Percentiles rank a stretch among this genome's conserved stretches.
These are phyloP conservation scores for Fomitopsis betulina DNA, from an alignment of 1,284 basidiomycete species.

Conservation along the genomic window DNA sequence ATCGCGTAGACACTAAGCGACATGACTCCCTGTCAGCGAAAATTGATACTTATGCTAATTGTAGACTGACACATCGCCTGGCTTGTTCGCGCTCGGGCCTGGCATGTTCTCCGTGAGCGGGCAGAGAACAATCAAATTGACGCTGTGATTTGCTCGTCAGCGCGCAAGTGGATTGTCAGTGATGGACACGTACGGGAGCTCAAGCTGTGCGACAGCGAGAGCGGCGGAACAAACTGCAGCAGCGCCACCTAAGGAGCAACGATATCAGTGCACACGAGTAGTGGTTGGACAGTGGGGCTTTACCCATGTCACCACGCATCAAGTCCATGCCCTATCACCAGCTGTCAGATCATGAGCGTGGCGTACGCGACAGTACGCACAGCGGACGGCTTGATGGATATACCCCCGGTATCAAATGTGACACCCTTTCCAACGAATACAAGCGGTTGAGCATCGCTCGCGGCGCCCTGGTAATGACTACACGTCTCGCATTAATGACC, in stretches of 20 bases:
- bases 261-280: not conserved
- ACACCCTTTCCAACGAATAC: slow-evolving; percentile 88
- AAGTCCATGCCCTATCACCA: slow-evolving; percentile 62
- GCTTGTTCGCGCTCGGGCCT: slow-evolving; percentile 82
- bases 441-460: slow-evolving; percentile 54
- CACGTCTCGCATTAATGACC: not conserved
- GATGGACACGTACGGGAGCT: slow-evolving; percentile 54
- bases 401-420: slow-evolving; percentile 88
- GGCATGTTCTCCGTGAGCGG: slow-evolving; percentile 90
- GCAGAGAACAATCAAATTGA: slow-evolving; percentile 72
- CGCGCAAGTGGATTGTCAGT: not conserved
- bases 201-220: slow-evolving; percentile 77
- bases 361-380: slow-evolving; percentile 40
- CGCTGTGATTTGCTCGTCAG: slow-evolving; percentile 32
- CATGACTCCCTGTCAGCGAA: not conserved
- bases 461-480: slow-evolving; percentile 79
- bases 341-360: not conserved
- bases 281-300: not conserved
- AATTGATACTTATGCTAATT: not conserved
- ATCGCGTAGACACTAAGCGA: slow-evolving; percentile 70
- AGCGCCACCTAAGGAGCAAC: slow-evolving; percentile 59
- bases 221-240: slow-evolving; percentile 73
- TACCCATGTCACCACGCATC: slow-evolving; percentile 84
- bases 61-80: slow-evolving; percentile 68
- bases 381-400: slow-evolving; percentile 75